phyloP scores from a whole-genome alignment of 495 filamentous ascomycete genomes.

The Barbatosphaeria neglecta region DNA sequence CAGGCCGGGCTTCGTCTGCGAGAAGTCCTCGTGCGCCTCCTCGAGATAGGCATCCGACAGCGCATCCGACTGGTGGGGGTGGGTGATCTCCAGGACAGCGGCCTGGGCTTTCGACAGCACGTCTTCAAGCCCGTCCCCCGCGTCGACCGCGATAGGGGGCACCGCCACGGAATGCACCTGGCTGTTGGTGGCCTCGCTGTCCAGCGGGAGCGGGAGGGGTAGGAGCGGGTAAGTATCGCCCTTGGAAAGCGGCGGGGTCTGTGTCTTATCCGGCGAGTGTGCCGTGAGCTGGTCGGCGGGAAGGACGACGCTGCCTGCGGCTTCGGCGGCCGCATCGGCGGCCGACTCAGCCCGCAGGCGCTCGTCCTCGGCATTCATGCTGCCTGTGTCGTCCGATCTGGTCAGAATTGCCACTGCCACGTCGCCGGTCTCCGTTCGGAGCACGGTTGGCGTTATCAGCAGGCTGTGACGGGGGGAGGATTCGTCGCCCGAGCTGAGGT shows the following conservation, averaged over 20 bases:
- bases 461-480: conserved; percentile 26
- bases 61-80: not conserved
- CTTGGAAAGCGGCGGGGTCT: no score
- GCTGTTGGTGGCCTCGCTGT: no score
- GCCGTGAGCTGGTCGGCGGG: no score
- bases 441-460: conserved; percentile 12
- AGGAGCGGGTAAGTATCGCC: no score
- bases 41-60: not conserved
- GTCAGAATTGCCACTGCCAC: conserved; percentile 5
- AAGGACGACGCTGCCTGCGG: no score
- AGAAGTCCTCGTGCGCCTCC: not conserved
- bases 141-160: no score
- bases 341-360: not conserved
- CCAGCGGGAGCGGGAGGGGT: no score
- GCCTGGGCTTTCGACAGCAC: no score
- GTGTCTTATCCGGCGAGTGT: no score
- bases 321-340: not conserved
- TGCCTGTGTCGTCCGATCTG: conserved; percentile 3
- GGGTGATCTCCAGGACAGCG: no score
- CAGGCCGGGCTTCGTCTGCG: not conserved
- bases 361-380: conserved; percentile 14
- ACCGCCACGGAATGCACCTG: no score
- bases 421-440: conserved; percentile 6
- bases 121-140: not conserved
- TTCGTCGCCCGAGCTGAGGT: conserved; percentile 17